These are phyloP conservation scores for Penicillium polonicum DNA, from an alignment of 2,329 filamentous ascomycete species.

Conservation along the genomic window DNA sequence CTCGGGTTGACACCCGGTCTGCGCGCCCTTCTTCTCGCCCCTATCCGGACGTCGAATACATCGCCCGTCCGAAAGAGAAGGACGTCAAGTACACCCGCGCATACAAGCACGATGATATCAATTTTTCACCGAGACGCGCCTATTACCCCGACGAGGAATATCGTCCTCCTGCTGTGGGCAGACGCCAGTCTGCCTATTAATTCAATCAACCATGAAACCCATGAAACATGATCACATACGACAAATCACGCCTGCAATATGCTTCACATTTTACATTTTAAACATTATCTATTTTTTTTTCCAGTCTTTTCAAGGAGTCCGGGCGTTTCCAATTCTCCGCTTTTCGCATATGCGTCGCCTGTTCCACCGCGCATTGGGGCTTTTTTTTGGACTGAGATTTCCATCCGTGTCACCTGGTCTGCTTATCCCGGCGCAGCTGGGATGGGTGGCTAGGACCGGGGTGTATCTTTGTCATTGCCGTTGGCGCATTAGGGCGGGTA, in stretches of 20 bases:
- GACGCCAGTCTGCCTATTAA: slow-evolving; percentile 31
- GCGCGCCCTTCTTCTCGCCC: slow-evolving; percentile 23
- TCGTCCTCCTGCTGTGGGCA: slow-evolving; percentile 17
- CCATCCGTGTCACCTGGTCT: slow-evolving; percentile 14
- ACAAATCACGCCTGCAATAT: slow-evolving; percentile 5
- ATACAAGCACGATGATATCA: slow-evolving; percentile 26
- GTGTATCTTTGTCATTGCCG: slow-evolving; percentile 8
- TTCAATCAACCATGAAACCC: slow-evolving; percentile 7
- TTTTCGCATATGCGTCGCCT: slow-evolving; percentile 7
- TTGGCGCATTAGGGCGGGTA: slow-evolving; percentile 12
- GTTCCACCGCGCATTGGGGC: slow-evolving; percentile 14
- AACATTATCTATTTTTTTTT: background rate
- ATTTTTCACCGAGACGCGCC: slow-evolving; percentile 18
- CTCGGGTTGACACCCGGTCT: slow-evolving; percentile 25
- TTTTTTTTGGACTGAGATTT: slow-evolving; percentile 2
- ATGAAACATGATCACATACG: slow-evolving; percentile 1
- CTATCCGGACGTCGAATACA: slow-evolving; percentile 27
- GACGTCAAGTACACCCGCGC: slow-evolving; percentile 33
- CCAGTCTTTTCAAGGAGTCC: background rate
- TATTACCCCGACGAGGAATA: slow-evolving; percentile 23
- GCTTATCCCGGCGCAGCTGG: background rate
- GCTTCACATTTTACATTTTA: background rate
- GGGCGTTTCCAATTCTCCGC: slow-evolving; percentile 8
- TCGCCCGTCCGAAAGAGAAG: slow-evolving; percentile 22
- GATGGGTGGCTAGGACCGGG: background rate